These are phyloP conservation scores for Alternaria metachromatica DNA, from an alignment of 2,329 filamentous ascomycete species.

Conservation along the genomic window DNA sequence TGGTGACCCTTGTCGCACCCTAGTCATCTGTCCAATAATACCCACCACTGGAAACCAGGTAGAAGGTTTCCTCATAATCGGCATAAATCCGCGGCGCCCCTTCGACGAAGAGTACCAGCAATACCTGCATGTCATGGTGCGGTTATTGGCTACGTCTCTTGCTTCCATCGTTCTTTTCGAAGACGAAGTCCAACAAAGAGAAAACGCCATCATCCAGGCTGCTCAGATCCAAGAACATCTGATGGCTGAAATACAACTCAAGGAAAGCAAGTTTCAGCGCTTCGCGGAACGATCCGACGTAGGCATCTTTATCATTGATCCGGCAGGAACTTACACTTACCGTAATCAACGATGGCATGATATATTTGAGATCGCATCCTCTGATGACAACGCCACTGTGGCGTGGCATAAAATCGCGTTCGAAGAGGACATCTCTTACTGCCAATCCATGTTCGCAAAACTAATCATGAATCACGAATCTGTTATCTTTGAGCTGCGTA, in stretches of 20 bases:
- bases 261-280: slow-evolving; percentile 45
- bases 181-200: slow-evolving; percentile 45
- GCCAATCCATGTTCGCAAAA: slow-evolving; percentile 38
- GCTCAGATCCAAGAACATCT: slow-evolving; percentile 46
- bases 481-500: slow-evolving; percentile 48
- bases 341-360: slow-evolving; percentile 51
- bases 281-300: slow-evolving; percentile 50
- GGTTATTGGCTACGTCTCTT: slow-evolving; percentile 49
- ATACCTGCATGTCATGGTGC: slow-evolving; percentile 46
- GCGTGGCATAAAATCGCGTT: slow-evolving; percentile 32
- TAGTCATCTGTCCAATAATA: slow-evolving; percentile 47
- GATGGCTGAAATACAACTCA: slow-evolving; percentile 44
- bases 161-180: slow-evolving; percentile 51
- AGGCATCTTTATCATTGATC: slow-evolving; percentile 50
- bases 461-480: slow-evolving; percentile 41
- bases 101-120: slow-evolving; percentile 50
- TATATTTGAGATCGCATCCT: slow-evolving; percentile 34
- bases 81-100: slow-evolving; percentile 47
- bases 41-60: slow-evolving; percentile 44
- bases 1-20: slow-evolving; percentile 42
- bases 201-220: slow-evolving; percentile 42
- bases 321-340: slow-evolving; percentile 46
- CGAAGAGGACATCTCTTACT: slow-evolving; percentile 45
- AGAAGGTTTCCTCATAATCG: slow-evolving; percentile 50
- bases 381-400: slow-evolving; percentile 21